Conservation (phyloP, 2,329 filamentous ascomycete genomes). For the Nemania bipapillata region DNA sequence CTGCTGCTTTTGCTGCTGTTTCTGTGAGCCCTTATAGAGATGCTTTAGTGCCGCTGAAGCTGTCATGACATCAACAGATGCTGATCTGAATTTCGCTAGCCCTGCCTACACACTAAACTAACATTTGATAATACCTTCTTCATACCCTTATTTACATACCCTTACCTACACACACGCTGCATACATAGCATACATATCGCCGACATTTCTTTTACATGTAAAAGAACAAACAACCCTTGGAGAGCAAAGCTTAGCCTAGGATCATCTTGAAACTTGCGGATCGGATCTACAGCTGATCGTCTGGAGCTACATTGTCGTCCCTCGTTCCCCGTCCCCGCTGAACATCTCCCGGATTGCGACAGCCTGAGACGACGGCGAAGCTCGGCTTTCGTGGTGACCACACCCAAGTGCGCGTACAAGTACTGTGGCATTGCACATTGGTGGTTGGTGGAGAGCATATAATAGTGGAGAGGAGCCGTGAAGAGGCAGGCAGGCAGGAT, state of each 20-base stretch:
- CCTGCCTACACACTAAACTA: conserved; percentile 21
- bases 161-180: too few relatives aligned
- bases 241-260: neutral
- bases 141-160: too few relatives aligned
- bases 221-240: conserved; percentile 16
- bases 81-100: conserved; percentile 46
- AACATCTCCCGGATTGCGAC: conserved; percentile 32
- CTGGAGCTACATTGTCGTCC: conserved; percentile 13
- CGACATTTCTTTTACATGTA: neutral
- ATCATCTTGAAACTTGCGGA: conserved; percentile 21
- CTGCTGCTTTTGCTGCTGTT: conserved; percentile 12
- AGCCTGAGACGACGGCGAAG: conserved; percentile 23
- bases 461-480: conserved; percentile 1
- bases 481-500: conserved; percentile 13
- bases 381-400: conserved; percentile 25
- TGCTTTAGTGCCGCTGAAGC: conserved; percentile 14
- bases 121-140: too few relatives aligned
- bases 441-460: too few relatives aligned
- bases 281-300: conserved; percentile 36
- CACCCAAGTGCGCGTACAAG: conserved; percentile 9
- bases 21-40: neutral
- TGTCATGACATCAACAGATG: conserved; percentile 41
- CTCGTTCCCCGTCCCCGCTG: conserved; percentile 21
- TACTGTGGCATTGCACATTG: too few relatives aligned
- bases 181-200: neutral